Percentiles rank a stretch among this genome's conserved stretches.
These are phyloP conservation scores for Aleurites moluccanus DNA, from an alignment of 441 rosid species.

Conservation along the genomic window DNA sequence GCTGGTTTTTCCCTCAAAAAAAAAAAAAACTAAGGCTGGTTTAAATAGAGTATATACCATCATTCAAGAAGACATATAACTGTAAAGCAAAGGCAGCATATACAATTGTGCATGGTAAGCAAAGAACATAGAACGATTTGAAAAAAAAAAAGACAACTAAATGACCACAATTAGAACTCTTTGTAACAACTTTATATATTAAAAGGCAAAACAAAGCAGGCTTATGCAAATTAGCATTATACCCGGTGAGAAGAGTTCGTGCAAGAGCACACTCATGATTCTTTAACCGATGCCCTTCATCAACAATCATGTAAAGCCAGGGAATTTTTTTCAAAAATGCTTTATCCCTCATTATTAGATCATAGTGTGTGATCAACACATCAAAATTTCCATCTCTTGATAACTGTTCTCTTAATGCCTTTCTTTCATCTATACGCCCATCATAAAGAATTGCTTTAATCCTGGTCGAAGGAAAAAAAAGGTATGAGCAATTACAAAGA, in stretches of 20 bases:
- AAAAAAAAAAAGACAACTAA: not conserved
- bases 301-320: conserved; percentile 95
- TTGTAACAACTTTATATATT: not conserved
- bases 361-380: conserved; percentile 94
- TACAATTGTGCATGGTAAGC: not conserved
- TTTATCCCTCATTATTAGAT: conserved; percentile 96
- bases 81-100: not conserved
- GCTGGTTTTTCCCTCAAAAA: too few species aligned
- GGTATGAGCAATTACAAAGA: conserved; percentile 25
- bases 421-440: conserved; percentile 96
- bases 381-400: conserved; percentile 66
- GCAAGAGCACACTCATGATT: conserved; percentile 96
- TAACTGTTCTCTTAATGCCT: conserved; percentile 73
- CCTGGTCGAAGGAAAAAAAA: conserved; percentile 47
- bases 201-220: conserved; percentile 16
- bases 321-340: conserved; percentile 83
- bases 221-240: conserved; percentile 29
- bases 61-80: not conserved
- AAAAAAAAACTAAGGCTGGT: not conserved
- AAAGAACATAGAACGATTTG: not conserved
- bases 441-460: conserved; percentile 92
- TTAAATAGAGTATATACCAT: not conserved
- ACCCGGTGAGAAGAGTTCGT: conserved; percentile 81
- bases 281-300: conserved; percentile 99
- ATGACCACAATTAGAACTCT: conserved; percentile 9